Conservation (phyloP, 2,329 filamentous ascomycete species). For the Elsinoe australis region DNA sequence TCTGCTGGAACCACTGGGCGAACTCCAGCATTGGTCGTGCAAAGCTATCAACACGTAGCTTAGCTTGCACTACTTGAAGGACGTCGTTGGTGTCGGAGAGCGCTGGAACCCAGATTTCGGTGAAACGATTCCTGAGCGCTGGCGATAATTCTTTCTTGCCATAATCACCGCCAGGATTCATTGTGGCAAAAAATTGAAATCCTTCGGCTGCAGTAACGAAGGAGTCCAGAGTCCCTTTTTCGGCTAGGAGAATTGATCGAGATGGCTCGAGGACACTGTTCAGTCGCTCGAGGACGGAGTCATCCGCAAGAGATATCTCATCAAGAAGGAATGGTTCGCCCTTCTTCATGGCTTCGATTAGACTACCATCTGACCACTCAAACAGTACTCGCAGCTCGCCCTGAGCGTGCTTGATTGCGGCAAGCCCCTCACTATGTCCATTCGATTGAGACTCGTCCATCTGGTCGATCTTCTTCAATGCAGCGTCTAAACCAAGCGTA, state of each 20-base stretch:
- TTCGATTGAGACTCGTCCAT: conserved; percentile 18
- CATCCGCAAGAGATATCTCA: conserved; percentile 94
- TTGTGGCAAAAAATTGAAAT: conserved; percentile 95
- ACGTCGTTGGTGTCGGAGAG: conserved; percentile 80
- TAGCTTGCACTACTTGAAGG: conserved; percentile 73
- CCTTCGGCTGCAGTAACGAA: conserved; percentile 66
- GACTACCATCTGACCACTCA: conserved; percentile 89
- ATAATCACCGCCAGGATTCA: conserved; percentile 98
- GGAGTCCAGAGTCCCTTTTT: conserved; percentile 82
- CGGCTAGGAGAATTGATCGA: conserved; percentile 77
- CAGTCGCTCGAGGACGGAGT: conserved; percentile 89
- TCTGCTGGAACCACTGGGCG: conserved; percentile 78
- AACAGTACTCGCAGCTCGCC: conserved; percentile 77
- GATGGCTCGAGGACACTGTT: conserved; percentile 94
- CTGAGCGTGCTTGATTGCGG: conserved; percentile 40
- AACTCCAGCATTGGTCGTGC: conserved; percentile 72
- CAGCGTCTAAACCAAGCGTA: conserved; percentile 22
- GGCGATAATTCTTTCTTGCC: conserved; percentile 96
- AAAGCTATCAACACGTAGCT: conserved; percentile 55
- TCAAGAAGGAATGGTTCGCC: conserved; percentile 90
- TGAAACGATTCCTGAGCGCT: conserved; percentile 90
- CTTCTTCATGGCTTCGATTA: conserved; percentile 86
- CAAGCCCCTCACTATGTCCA: conserved; percentile 16
- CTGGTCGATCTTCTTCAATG: conserved; percentile 42
- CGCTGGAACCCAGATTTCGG: conserved; percentile 95